phyloP scores from a whole-genome alignment of 2,329 filamentous ascomycete species.

The Monosporascus sp. region DNA sequence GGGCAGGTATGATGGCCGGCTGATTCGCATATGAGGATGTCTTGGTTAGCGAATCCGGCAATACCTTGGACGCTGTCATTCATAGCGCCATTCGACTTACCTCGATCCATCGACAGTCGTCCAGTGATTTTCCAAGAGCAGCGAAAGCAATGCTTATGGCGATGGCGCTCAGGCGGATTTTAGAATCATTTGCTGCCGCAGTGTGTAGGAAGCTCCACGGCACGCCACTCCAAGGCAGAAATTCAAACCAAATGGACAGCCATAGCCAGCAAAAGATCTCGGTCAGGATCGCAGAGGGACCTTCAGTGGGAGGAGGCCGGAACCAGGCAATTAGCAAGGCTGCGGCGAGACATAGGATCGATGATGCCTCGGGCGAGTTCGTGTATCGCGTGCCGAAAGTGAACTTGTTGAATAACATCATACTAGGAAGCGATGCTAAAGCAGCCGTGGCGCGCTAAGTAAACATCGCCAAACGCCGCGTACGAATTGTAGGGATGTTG shows the following conservation, averaged over 20 bases:
- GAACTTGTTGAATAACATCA: neutral
- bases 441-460: too few relatives aligned
- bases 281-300: neutral
- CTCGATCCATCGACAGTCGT: neutral
- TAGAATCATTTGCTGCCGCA: neutral
- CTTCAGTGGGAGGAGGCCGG: neutral
- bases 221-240: neutral
- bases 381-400: constrained; percentile 2
- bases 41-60: neutral
- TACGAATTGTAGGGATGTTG: too few relatives aligned
- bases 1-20: neutral
- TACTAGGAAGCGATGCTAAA: too few relatives aligned
- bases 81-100: neutral
- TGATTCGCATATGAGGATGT: neutral
- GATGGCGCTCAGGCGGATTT: neutral
- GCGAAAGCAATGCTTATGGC: neutral
- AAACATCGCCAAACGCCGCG: too few relatives aligned
- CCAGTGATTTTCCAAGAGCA: neutral
- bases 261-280: neutral
- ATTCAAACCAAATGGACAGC: neutral
- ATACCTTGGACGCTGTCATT: neutral
- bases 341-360: neutral
- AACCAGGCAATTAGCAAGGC: neutral
- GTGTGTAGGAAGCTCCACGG: neutral
- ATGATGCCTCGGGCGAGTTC: neutral